Percentiles rank a stretch among this genome's conserved stretches.
Evolutionary conservation across 2,329 filamentous ascomycete species (phyloP).

Genomic region (Coniella vitis): DNA sequence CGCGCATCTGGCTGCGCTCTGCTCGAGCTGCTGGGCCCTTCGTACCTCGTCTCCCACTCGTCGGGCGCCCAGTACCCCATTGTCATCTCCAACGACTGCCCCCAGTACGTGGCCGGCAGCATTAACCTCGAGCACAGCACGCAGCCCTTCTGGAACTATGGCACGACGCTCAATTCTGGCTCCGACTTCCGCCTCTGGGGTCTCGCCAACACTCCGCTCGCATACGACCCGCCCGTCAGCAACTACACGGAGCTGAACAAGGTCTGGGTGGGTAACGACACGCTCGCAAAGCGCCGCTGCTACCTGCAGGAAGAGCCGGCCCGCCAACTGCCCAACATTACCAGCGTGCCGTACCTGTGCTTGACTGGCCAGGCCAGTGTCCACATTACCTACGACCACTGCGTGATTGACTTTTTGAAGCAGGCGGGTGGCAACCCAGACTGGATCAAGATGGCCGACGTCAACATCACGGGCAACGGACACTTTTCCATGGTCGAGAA

Average conservation of each 20-base stretch:
- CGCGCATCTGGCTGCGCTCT: slow-evolving; percentile 21
- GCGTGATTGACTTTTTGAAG: slow-evolving; percentile 40
- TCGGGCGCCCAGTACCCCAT: slow-evolving; percentile 21
- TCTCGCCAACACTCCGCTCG: slow-evolving; percentile 23
- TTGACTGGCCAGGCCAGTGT: slow-evolving; percentile 43
- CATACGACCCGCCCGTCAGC: slow-evolving; percentile 23
- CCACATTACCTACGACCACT: slow-evolving; percentile 46
- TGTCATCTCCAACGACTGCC: slow-evolving; percentile 22
- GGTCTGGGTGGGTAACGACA: slow-evolving; percentile 22
- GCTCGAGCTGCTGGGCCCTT: slow-evolving; percentile 21
- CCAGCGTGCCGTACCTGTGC: slow-evolving; percentile 37
- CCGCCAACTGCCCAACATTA: slow-evolving; percentile 37
- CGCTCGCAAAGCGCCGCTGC: slow-evolving; percentile 18
- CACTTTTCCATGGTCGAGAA: slow-evolving; percentile 43
- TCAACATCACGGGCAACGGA: slow-evolving; percentile 42
- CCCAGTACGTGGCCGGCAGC: slow-evolving; percentile 23
- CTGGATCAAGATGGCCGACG: slow-evolving; percentile 35
- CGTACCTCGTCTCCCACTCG: slow-evolving; percentile 26
- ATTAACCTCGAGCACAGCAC: slow-evolving; percentile 27
- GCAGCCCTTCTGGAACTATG: slow-evolving; percentile 22
- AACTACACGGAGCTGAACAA: slow-evolving; percentile 21
- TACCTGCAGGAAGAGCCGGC: slow-evolving; percentile 24
- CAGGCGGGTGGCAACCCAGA: slow-evolving; percentile 40
- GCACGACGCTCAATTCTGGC: slow-evolving; percentile 9
- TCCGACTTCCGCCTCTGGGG: slow-evolving; percentile 18